Evolutionary conservation across 1,139 yeast genomes (phyloP), one percentile per base, ranked within the genome.

Genomic region (Taphrina deformans): DNA sequence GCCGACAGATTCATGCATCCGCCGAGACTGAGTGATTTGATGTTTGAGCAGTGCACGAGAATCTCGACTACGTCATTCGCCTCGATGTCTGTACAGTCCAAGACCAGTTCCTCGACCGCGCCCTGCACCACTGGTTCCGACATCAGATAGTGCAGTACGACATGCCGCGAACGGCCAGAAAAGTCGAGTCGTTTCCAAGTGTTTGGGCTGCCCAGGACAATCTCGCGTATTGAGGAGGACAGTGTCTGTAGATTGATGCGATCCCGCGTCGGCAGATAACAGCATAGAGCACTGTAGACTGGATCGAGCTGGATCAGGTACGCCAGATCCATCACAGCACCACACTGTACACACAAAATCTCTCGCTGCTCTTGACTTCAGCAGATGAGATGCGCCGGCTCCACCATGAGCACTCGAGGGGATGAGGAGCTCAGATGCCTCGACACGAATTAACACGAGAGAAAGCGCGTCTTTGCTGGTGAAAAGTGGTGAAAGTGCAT

Each of bases 161-260:
- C 58, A 12, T 53, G 44, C 48, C 35, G 18, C 48, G 58, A 38
- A n/a, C 45, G 33, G 23, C 58, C 58, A 4, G 58, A 27, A 35
- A 53, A 40, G 24, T 53, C 58, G 5, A 53, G 48, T 21, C 38
- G 18, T 35, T 53, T 35, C 58, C 58, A 53, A 14, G 58, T 53
- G 23, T 53, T 35, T 7, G 58, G 58, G 38, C 38, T 35, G 26
- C 12, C 14, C 23, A 38, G 23, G 1, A 53, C 58, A 3, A 23
- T 3, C 14, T 38, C 58, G 7, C 40, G 58, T 7, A 53, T 23
- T 2, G 45, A 29, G 14, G 26, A 14, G 16, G 58, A 53, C 18
- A 53, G 21, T 14, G 10, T 10, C 10, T 27, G 58, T 21, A 53
- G 26, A 7, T 21, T 18, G 31, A 53, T 23, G 48, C 58, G 33